phyloP scores from a whole-genome alignment of 192 early-diverging fungal genomes.

The Backusella australiensis region DNA sequence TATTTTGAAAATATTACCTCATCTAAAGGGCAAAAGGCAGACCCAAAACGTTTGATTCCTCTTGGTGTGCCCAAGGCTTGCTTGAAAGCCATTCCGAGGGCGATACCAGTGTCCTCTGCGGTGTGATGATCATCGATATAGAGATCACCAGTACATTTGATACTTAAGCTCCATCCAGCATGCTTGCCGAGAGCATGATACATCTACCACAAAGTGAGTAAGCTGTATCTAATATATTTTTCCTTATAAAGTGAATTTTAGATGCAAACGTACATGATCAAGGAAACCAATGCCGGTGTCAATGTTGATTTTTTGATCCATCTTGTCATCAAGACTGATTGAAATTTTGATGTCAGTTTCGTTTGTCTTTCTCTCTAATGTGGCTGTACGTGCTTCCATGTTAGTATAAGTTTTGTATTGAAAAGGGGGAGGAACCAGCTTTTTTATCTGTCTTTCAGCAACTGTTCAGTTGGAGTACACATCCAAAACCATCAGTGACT shows the following conservation, averaged over 20 bases:
- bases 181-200: slow-evolving; percentile 97
- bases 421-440: background rate
- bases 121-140: slow-evolving; percentile 99
- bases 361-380: slow-evolving; percentile 82
- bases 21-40: slow-evolving; percentile 94
- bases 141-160: slow-evolving; percentile 84
- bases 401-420: background rate
- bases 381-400: slow-evolving; percentile 35
- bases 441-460: background rate
- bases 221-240: background rate
- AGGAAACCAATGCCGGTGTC: slow-evolving; percentile 97
- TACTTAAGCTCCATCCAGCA: slow-evolving; percentile 52
- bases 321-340: slow-evolving; percentile 58
- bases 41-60: slow-evolving; percentile 90
- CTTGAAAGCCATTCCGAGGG: slow-evolving; percentile 91
- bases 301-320: slow-evolving; percentile 75
- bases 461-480: background rate
- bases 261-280: slow-evolving; percentile 71
- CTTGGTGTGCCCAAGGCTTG: slow-evolving; percentile 86
- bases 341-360: slow-evolving; percentile 87
- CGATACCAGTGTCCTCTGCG: slow-evolving; percentile 93
- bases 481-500: background rate
- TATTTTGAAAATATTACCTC: slow-evolving; percentile 52
- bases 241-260: background rate
- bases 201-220: slow-evolving; percentile 62